Conservation (phyloP, 1,139 yeast genomes). For the Wickerhamomyces sp. region DNA sequence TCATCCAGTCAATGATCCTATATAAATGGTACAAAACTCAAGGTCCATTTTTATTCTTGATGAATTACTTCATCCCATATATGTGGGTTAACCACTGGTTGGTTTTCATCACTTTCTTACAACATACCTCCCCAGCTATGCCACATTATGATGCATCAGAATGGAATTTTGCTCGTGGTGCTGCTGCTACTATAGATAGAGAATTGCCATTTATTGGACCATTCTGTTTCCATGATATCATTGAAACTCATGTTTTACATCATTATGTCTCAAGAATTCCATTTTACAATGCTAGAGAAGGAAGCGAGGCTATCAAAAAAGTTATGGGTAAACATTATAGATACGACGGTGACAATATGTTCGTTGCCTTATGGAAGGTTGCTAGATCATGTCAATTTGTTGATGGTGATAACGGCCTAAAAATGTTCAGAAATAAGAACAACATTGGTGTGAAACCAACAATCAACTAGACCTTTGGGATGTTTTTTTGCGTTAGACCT, state of each 20-base stretch:
- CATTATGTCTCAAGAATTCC: constrained; percentile 62
- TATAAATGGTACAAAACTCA: constrained; percentile 45
- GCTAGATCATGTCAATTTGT: constrained; percentile 56
- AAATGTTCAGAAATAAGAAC: constrained; percentile 57
- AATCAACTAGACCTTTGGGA: constrained; percentile 28
- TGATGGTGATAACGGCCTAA: constrained; percentile 55
- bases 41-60: constrained; percentile 44
- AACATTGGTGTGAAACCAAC: constrained; percentile 38
- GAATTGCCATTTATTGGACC: constrained; percentile 55
- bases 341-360: constrained; percentile 52
- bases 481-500: no score
- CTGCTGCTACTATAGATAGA: constrained; percentile 62
- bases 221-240: constrained; percentile 57
- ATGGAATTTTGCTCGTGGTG: constrained; percentile 65
- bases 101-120: constrained; percentile 57
- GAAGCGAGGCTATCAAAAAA: constrained; percentile 51
- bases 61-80: constrained; percentile 55
- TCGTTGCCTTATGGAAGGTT: constrained; percentile 51
- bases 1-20: constrained; percentile 35
- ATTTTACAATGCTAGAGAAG: constrained; percentile 59
- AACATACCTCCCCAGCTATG: constrained; percentile 54
- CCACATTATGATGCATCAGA: constrained; percentile 55
- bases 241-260: constrained; percentile 61
- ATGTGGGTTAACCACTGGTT: constrained; percentile 60
- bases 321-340: constrained; percentile 59